These are phyloP conservation scores for Yamadazyma atlantica DNA, from an alignment of 1,139 yeast species.

Conservation along the genomic window DNA sequence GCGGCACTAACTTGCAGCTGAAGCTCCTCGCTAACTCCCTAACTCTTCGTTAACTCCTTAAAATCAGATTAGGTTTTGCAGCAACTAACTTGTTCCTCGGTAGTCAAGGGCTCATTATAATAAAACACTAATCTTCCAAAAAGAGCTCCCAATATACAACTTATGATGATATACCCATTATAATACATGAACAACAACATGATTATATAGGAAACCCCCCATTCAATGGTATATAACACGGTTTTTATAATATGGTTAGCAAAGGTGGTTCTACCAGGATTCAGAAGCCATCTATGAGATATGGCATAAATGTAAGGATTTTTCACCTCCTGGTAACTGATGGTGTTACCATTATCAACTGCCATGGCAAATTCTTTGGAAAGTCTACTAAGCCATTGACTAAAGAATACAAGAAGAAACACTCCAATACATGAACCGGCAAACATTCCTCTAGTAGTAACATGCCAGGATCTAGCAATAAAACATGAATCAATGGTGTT, in stretches of 20 bases:
- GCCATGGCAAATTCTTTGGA: constrained; percentile 49
- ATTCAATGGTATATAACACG: constrained; percentile 51
- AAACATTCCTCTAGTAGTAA: constrained; percentile 56
- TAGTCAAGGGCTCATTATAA: constrained; percentile 37
- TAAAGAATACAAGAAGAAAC: constrained; percentile 53
- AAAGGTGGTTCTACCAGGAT: constrained; percentile 29
- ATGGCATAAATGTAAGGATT: constrained; percentile 30
- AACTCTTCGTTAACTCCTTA: no score
- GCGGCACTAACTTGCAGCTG: not conserved
- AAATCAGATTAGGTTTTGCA: constrained; percentile 10
- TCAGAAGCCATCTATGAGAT: constrained; percentile 43
- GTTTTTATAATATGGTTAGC: constrained; percentile 52
- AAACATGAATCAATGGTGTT: constrained; percentile 62
- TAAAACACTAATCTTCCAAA: constrained; percentile 56
- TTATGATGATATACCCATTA: constrained; percentile 65
- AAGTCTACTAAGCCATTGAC: constrained; percentile 58
- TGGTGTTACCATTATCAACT: not conserved
- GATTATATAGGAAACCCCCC: constrained; percentile 63
- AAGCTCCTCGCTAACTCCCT: no score
- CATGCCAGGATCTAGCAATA: constrained; percentile 65
- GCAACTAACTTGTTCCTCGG: constrained; percentile 24
- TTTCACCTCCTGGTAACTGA: not conserved
- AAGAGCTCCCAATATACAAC: constrained; percentile 62
- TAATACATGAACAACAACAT: constrained; percentile 75
- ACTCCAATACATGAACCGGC: constrained; percentile 74